phyloP scores from a whole-genome alignment of 148 eudicot species.

The Agrostemma githago region DNA sequence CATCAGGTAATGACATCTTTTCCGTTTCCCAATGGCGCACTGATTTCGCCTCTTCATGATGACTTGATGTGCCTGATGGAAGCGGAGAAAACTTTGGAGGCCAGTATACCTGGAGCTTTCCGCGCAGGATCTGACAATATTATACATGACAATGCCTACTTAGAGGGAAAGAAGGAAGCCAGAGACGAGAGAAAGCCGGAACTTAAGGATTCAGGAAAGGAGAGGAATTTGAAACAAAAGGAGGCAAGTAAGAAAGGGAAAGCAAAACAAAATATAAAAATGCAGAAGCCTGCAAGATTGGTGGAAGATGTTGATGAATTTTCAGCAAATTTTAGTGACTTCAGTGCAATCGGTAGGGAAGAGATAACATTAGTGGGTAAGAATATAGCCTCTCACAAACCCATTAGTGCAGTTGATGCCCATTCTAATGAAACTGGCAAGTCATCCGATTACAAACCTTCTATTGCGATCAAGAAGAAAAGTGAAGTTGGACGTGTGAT shows the following conservation, averaged over 20 bases:
- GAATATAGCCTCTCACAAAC: slow-evolving; percentile 12
- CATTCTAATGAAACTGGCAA: slow-evolving; percentile 18
- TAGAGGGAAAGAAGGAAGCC: slow-evolving; percentile 23
- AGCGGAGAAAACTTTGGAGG: slow-evolving; percentile 18
- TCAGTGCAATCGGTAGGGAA: slow-evolving; percentile 21
- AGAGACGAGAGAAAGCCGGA: slow-evolving; percentile 21
- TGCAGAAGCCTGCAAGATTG: slow-evolving; percentile 16
- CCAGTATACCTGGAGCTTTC: slow-evolving; percentile 9
- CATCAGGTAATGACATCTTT: slow-evolving; percentile 37
- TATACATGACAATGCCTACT: slow-evolving; percentile 8
- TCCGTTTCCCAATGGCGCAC: slow-evolving; percentile 22
- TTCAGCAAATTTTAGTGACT: slow-evolving; percentile 17
- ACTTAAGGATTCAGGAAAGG: slow-evolving; percentile 23
- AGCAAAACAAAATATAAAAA: slow-evolving; percentile 9
- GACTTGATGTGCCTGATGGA: slow-evolving; percentile 23
- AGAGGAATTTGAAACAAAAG: slow-evolving; percentile 24
- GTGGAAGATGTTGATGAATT: slow-evolving; percentile 20
- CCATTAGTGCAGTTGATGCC: slow-evolving; percentile 15
- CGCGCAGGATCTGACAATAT: slow-evolving; percentile 5
- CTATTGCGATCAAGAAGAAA: slow-evolving; percentile 14
- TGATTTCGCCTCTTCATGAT: slow-evolving; percentile 38
- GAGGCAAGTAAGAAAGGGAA: slow-evolving; percentile 21
- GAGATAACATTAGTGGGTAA: slow-evolving; percentile 14
- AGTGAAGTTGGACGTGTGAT: slow-evolving; percentile 17
- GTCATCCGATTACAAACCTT: slow-evolving; percentile 20